Evolutionary conservation across 805 yeast species (phyloP), one percentile per base, ranked within the genome.

Genomic region (Millerago galiae): DNA sequence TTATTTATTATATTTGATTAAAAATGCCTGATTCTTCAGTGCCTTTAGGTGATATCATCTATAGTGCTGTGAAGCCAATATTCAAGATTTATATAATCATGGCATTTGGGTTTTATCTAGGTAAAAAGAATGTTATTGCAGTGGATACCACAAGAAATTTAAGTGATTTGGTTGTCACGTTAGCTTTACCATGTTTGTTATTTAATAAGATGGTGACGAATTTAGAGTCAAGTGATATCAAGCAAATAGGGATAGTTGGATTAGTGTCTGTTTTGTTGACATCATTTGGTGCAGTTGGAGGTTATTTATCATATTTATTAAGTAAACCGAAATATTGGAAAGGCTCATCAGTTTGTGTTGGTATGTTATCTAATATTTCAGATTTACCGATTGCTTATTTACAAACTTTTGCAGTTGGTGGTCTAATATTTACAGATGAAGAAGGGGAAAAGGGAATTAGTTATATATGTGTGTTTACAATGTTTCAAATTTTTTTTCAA

Each of bases 361-460:
- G 88, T 3, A 65, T 81, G 49, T 74, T 83, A 61, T 87, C 87
- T 28, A 83, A 83, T 57, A 83, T 83, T 37, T 74, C 84, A 27
- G 93, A 83, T 56, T 66, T 83, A 37, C 93, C 93, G 1, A 82
- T 83, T 49, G 90, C 91, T 0, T 83, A 81, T 54, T 53, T 83
- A 38, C 87, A 81, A 52, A 81, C 85, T 1, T 66, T 83, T 60
- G 71, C 75, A 13, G 67, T 76, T 2, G 54, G 54, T 5, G 34
- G 44, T 13, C 21, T 38, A 3, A 65, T 72, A 7, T 81, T 89
- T 52, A 66, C 81, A 0, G 53, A 67, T 13, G 73, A 61, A 4
- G 79, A 84, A 47, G 87, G 86, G 30, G 71, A 77, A 41, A 73
- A 74, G 51, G 97, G 96, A 21, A 82, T 83, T 21, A 93, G 96